Evolutionary conservation across 495 filamentous ascomycete genomes (phyloP).

Genomic region (Lasiosphaeria ovina): DNA sequence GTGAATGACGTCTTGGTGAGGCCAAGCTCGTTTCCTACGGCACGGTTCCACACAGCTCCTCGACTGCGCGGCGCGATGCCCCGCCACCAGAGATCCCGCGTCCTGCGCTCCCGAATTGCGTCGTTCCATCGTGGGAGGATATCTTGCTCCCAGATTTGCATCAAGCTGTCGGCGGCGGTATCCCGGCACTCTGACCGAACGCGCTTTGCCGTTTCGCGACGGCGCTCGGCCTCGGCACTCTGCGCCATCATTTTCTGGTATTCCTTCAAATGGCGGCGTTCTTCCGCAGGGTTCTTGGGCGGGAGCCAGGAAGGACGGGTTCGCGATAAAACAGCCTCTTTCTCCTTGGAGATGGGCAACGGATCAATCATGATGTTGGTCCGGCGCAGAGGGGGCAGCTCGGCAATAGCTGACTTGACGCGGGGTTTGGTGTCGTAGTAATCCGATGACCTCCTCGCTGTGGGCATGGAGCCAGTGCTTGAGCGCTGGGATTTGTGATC

Average conservation of each 20-base stretch:
- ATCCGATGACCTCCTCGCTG: slow-evolving; percentile 36
- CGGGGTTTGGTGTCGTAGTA: slow-evolving; percentile 55
- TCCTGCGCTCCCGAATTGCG: slow-evolving; percentile 69
- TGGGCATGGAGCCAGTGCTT: slow-evolving; percentile 33
- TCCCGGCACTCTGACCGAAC: slow-evolving; percentile 49
- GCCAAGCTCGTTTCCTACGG: slow-evolving; percentile 85
- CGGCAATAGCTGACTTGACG: slow-evolving; percentile 53
- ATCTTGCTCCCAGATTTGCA: slow-evolving; percentile 83
- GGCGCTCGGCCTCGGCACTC: slow-evolving; percentile 66
- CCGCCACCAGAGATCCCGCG: slow-evolving; percentile 91
- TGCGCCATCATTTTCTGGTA: slow-evolving; percentile 91
- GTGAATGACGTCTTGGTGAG: slow-evolving; percentile 73
- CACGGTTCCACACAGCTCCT: slow-evolving; percentile 80
- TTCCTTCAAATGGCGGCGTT: slow-evolving; percentile 85
- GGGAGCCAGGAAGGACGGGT: slow-evolving; percentile 95
- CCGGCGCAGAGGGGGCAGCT: slow-evolving; percentile 79
- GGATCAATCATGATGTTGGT: slow-evolving; percentile 96
- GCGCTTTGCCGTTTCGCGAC: slow-evolving; percentile 49
- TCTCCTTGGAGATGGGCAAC: slow-evolving; percentile 92
- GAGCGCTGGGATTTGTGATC: slow-evolving; percentile 42
- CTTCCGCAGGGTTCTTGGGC: slow-evolving; percentile 89
- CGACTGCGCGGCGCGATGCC: slow-evolving; percentile 78
- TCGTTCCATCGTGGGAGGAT: slow-evolving; percentile 83
- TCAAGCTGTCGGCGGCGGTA: slow-evolving; percentile 63
- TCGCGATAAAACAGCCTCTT: slow-evolving; percentile 84